Evolutionary conservation across 2,329 filamentous ascomycete species (phyloP), one percentile per base, ranked within the genome.

Genomic region (Alternaria postmessia): DNA sequence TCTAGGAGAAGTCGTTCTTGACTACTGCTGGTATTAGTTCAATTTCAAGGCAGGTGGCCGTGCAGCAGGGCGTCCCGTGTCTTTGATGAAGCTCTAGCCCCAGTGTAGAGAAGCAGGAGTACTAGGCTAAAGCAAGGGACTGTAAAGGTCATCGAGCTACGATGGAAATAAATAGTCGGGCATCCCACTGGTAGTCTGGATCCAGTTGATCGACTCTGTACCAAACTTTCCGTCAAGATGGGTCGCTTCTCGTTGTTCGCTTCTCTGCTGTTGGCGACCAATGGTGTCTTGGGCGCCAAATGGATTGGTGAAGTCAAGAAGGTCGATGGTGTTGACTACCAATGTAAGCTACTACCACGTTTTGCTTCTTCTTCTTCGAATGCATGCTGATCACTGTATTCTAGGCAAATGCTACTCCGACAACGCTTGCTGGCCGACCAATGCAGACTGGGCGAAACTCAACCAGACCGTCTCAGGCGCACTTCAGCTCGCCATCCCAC

Each of bases 351-450:
- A 41, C 4, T 7, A n/a, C 12, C n/a, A 3, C 7, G 16, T 28
- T 7, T 26, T 26, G 16, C 1, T 34, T 6, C 9, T 16, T 16
- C 7, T 14, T 16, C 7, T 14, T 18, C 12, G 12, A 7, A 30
- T 3, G 24, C 2, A 20, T 39, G 18, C 30, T 51, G 16, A 59
- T 38, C 11, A 6, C 2, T 11, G 1, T 0, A 20, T 5, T 3
- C 18, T n/a, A 59, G 57, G 57, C 65, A 78, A 78, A 57, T 78
- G 75, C 60, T 78, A 77, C 59, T 71, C 70, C 0, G 73, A 76
- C 53, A 73, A 77, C 48, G 54, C 69, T 0, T 77, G 75, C 61
- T 78, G 74, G 72, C 75, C 75, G 3, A 69, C 65, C 3, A 63
- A 55, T 28, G 53, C 54, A 1, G 70, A 74, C 22, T 78, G 74